Conservation (phyloP, 1,284 basidiomycete species). For the Moesziomyces sp. region DNA sequence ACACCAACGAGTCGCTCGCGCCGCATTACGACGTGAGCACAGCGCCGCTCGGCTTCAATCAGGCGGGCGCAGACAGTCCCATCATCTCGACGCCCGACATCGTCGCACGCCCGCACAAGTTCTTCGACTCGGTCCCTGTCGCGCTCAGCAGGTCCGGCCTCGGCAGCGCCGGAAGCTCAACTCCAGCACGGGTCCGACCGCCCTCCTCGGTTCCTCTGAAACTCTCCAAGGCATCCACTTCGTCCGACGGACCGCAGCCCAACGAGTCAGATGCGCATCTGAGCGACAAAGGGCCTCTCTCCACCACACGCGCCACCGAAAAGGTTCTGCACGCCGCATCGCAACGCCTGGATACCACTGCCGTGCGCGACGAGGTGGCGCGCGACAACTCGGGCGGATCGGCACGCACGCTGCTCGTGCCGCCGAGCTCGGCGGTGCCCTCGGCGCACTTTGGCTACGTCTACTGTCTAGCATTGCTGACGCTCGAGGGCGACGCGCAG, state of each 20-base stretch:
- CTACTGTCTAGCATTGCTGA: slow-evolving; percentile 81
- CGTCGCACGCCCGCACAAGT: slow-evolving; percentile 57
- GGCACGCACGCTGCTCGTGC: slow-evolving; percentile 40
- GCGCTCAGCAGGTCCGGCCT: slow-evolving; percentile 40
- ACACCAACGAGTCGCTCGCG: not conserved
- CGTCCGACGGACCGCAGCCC: not conserved
- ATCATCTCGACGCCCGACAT: slow-evolving; percentile 42
- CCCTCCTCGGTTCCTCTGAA: not conserved
- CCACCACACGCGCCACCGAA: slow-evolving; percentile 18
- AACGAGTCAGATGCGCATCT: not conserved
- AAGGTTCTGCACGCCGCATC: slow-evolving; percentile 32
- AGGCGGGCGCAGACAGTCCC: slow-evolving; percentile 27
- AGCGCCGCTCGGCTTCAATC: not conserved
- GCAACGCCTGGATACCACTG: slow-evolving; percentile 23
- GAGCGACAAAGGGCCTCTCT: slow-evolving; percentile 6
- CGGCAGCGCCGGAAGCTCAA: slow-evolving; percentile 31
- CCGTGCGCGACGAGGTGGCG: slow-evolving; percentile 2
- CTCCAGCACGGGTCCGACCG: slow-evolving; percentile 16
- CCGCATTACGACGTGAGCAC: not conserved
- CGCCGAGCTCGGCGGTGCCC: slow-evolving; percentile 65
- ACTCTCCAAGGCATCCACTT: not conserved
- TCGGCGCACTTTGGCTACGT: slow-evolving; percentile 94
- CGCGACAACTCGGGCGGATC: not conserved
- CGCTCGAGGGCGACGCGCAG: slow-evolving; percentile 52
- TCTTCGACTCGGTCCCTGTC: slow-evolving; percentile 68